phyloP scores from a whole-genome alignment of 192 early-diverging fungal species.

The Linnemannia schmuckeri region DNA sequence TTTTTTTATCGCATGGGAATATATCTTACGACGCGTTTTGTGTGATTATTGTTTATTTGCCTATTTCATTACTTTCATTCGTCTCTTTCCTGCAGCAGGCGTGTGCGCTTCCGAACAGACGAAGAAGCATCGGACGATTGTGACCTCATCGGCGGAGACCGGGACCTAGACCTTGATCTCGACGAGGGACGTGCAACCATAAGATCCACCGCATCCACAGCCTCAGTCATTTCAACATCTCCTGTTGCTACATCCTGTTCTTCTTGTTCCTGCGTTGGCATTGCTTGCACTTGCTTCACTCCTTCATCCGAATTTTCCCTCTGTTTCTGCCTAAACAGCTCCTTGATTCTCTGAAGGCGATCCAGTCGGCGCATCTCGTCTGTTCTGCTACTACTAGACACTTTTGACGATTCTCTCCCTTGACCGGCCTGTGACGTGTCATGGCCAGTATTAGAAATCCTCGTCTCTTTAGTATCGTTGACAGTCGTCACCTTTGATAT shows the following conservation, averaged over 20 bases:
- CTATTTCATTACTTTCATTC: neutral
- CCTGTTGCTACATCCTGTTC: neutral
- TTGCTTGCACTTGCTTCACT: neutral
- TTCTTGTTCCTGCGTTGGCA: neutral
- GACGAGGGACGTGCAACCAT: neutral
- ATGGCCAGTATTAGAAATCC: neutral
- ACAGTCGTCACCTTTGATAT: neutral
- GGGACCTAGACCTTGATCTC: slow-evolving; percentile 10
- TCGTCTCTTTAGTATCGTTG: neutral
- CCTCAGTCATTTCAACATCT: neutral
- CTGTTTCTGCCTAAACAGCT: slow-evolving; percentile 32
- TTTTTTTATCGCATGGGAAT: neutral
- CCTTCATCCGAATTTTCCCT: neutral
- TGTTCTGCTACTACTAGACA: neutral
- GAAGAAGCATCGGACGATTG: neutral
- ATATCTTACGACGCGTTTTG: neutral
- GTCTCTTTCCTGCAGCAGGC: neutral
- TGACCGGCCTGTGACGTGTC: neutral
- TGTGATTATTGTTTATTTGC: neutral
- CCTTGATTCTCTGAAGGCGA: slow-evolving; percentile 38
- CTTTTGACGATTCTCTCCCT: neutral
- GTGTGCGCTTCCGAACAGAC: neutral
- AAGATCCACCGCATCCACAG: neutral
- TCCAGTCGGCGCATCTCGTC: slow-evolving; percentile 36
- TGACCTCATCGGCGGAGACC: slow-evolving; percentile 16